Conservation (phyloP, 2,329 filamentous ascomycete species). For the Knoxdaviesia capensis region DNA sequence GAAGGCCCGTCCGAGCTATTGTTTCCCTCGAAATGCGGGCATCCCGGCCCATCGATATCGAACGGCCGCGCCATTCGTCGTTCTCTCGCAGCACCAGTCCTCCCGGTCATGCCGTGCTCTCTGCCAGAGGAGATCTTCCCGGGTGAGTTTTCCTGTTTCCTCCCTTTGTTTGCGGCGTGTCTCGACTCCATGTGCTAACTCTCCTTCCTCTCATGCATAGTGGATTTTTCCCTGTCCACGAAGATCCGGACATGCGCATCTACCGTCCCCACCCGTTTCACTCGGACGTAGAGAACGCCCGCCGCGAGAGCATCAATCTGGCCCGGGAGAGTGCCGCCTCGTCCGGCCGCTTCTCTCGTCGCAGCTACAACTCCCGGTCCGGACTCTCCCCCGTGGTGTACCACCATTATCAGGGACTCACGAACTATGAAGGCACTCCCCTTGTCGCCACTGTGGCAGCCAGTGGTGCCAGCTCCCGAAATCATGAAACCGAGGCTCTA, state of each 20-base stretch:
- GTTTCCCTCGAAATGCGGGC: no score
- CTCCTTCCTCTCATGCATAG: constrained; percentile 13
- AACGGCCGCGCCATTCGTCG: no score
- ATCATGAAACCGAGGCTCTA: no score
- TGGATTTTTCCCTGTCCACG: constrained; percentile 40
- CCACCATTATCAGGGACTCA: background rate
- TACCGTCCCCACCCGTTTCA: constrained; percentile 31
- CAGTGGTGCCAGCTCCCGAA: background rate
- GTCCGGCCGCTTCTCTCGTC: background rate
- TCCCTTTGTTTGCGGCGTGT: constrained; percentile 1
- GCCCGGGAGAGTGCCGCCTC: constrained; percentile 1
- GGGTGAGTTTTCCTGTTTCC: constrained; percentile 24
- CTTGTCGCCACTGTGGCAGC: background rate
- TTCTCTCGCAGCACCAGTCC: no score
- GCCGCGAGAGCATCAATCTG: constrained; percentile 3
- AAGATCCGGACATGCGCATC: constrained; percentile 26
- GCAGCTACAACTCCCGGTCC: no score
- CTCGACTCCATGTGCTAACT: constrained; percentile 1
- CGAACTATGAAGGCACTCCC: background rate
- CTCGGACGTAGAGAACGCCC: constrained; percentile 6
- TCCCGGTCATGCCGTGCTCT: constrained; percentile 13
- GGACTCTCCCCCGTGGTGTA: no score
- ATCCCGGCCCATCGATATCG: no score
- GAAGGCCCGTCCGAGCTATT: no score
- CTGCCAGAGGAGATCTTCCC: constrained; percentile 35